Conservation (phyloP, 495 filamentous ascomycete genomes). For the Annulohypoxylon nitens region DNA sequence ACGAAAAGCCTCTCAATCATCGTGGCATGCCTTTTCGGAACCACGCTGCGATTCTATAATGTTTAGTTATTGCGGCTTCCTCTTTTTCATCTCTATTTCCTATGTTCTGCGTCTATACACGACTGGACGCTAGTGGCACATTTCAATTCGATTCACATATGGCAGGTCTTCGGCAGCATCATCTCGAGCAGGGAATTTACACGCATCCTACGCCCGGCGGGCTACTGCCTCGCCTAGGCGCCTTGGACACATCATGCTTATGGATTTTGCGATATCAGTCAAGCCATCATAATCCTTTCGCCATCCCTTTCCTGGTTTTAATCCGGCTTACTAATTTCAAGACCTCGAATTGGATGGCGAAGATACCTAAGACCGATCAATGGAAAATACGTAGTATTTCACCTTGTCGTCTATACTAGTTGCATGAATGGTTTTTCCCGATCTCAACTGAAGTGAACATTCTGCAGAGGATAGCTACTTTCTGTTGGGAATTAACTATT, state of each 20-base stretch:
- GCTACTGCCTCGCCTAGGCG: slow-evolving; percentile 64
- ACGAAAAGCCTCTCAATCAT: slow-evolving; percentile 36
- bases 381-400: slow-evolving; percentile 36
- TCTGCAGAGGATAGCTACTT: slow-evolving; percentile 51
- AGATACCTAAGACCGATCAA: slow-evolving; percentile 41
- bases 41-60: slow-evolving; percentile 23
- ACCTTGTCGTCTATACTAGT: slow-evolving; percentile 51
- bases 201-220: slow-evolving; percentile 69
- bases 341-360: slow-evolving; percentile 43
- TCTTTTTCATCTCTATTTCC: slow-evolving; percentile 52
- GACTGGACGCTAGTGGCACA: slow-evolving; percentile 40
- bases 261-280: slow-evolving; percentile 67
- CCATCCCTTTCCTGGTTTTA: slow-evolving; percentile 36
- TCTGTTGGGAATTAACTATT: slow-evolving; percentile 52
- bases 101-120: slow-evolving; percentile 51
- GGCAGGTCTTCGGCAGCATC: slow-evolving; percentile 60
- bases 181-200: slow-evolving; percentile 67
- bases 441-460: slow-evolving; percentile 51
- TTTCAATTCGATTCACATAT: slow-evolving; percentile 53
- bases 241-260: slow-evolving; percentile 73
- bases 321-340: slow-evolving; percentile 31
- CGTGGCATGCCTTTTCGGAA: slow-evolving; percentile 28
- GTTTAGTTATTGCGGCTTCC: slow-evolving; percentile 26
- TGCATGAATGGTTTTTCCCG: slow-evolving; percentile 48
- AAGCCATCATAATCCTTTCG: slow-evolving; percentile 38